phyloP scores from a whole-genome alignment of 805 yeast species.

The Suhomyces tanzawaensis region DNA sequence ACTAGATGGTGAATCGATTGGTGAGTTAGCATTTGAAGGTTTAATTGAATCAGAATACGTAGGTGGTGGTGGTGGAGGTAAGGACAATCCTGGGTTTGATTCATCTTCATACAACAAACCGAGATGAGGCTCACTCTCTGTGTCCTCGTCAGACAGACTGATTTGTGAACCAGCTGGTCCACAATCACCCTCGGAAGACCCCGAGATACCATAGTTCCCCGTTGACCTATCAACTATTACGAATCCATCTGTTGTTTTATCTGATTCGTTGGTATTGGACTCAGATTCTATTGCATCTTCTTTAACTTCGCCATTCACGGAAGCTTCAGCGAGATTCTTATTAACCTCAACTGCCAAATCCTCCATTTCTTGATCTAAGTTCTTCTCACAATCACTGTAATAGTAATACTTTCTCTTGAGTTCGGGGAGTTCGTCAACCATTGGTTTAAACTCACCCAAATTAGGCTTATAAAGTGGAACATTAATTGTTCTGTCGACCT shows the following conservation, averaged over 20 bases:
- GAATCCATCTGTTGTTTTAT: constrained; percentile 20
- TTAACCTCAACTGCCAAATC: constrained; percentile 10
- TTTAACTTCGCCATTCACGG: constrained; percentile 1
- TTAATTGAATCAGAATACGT: constrained; percentile 18
- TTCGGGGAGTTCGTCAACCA: constrained; percentile 28
- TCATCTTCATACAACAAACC: constrained; percentile 14
- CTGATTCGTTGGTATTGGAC: constrained; percentile 8
- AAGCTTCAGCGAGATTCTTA: neutral
- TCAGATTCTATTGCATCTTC: constrained; percentile 5
- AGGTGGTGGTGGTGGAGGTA: constrained; percentile 15
- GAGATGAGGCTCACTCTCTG: constrained; percentile 23
- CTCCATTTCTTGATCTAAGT: constrained; percentile 13
- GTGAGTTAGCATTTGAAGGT: constrained; percentile 20
- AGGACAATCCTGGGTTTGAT: constrained; percentile 8
- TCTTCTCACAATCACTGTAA: constrained; percentile 21
- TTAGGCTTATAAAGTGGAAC: constrained; percentile 45
- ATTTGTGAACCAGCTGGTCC: constrained; percentile 9
- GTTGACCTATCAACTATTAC: constrained; percentile 12
- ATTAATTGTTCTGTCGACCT: constrained; percentile 30
- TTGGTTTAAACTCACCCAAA: constrained; percentile 33
- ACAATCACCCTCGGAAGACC: neutral
- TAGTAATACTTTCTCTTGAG: constrained; percentile 32
- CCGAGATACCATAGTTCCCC: constrained; percentile 5
- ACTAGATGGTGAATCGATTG: constrained; percentile 7
- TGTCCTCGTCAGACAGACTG: constrained; percentile 29